Conservation (phyloP, 169 alveolate species). For the Besnoitia besnoiti region DNA sequence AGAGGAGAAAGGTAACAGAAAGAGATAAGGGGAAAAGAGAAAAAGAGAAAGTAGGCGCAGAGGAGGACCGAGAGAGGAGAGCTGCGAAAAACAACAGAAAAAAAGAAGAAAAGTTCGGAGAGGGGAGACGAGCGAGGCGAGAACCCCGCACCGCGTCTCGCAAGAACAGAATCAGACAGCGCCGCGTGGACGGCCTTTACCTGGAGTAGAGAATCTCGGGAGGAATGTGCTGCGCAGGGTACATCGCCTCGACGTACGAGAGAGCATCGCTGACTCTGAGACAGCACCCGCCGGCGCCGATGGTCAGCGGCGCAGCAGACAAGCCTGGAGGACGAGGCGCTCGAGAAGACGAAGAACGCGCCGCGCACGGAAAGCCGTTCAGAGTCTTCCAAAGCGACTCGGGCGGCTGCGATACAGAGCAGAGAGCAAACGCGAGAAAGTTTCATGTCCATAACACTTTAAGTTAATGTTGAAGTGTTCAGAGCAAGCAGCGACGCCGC, state of each 20-base stretch:
- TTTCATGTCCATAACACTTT: no score
- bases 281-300: conserved; percentile 10
- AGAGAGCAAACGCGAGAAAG: not conserved
- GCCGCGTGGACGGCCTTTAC: not conserved
- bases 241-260: not conserved
- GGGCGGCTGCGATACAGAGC: not conserved
- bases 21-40: not conserved
- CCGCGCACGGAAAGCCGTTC: not conserved
- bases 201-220: conserved; percentile 16
- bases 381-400: not conserved
- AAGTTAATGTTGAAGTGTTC: no score
- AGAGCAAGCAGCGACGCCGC: no score
- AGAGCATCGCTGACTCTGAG: not conserved
- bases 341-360: not conserved
- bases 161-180: no score
- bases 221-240: not conserved
- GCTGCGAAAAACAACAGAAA: not conserved
- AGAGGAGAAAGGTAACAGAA: not conserved
- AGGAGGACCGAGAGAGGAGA: not conserved
- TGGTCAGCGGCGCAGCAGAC: not conserved
- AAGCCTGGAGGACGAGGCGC: conserved; percentile 26
- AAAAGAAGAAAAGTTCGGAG: not conserved
- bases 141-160: no score
- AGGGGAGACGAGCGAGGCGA: no score
- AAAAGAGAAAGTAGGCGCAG: not conserved